phyloP scores from a whole-genome alignment of 2,329 filamentous ascomycete genomes.

The Ascomycota sp. region DNA sequence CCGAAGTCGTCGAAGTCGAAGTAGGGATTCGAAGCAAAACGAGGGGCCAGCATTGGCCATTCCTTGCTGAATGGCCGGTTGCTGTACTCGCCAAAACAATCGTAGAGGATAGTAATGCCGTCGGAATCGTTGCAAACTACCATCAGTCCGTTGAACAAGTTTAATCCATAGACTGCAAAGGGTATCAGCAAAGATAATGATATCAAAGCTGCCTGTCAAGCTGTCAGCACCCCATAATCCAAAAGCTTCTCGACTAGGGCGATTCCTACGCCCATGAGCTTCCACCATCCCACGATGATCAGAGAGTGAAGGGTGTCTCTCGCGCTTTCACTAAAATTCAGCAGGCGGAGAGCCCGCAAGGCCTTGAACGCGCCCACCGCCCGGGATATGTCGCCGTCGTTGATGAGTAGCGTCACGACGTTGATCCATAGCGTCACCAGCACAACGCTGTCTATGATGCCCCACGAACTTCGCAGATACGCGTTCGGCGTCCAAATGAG shows the following conservation, averaged over 20 bases:
- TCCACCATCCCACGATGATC: slow-evolving; percentile 85
- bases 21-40: slow-evolving; percentile 60
- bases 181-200: slow-evolving; percentile 87
- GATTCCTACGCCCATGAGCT: slow-evolving; percentile 56
- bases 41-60: slow-evolving; percentile 70
- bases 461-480: slow-evolving; percentile 92
- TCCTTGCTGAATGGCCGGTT: slow-evolving; percentile 49
- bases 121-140: slow-evolving; percentile 51
- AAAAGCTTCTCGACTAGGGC: too few species aligned
- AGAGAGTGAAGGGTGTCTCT: slow-evolving; percentile 93
- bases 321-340: slow-evolving; percentile 92
- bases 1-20: slow-evolving; percentile 92
- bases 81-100: slow-evolving; percentile 71
- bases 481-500: slow-evolving; percentile 95
- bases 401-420: slow-evolving; percentile 60
- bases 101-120: slow-evolving; percentile 35
- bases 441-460: slow-evolving; percentile 82
- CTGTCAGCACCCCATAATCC: slow-evolving; percentile 3
- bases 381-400: slow-evolving; percentile 69
- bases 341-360: slow-evolving; percentile 66
- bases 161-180: slow-evolving; percentile 89
- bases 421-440: slow-evolving; percentile 91
- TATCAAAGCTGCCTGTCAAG: slow-evolving; percentile 56
- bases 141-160: slow-evolving; percentile 74
- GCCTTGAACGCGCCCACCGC: slow-evolving; percentile 96